phyloP scores from a whole-genome alignment of 768 basidiomycete species.

The Agaricus subrufescens region DNA sequence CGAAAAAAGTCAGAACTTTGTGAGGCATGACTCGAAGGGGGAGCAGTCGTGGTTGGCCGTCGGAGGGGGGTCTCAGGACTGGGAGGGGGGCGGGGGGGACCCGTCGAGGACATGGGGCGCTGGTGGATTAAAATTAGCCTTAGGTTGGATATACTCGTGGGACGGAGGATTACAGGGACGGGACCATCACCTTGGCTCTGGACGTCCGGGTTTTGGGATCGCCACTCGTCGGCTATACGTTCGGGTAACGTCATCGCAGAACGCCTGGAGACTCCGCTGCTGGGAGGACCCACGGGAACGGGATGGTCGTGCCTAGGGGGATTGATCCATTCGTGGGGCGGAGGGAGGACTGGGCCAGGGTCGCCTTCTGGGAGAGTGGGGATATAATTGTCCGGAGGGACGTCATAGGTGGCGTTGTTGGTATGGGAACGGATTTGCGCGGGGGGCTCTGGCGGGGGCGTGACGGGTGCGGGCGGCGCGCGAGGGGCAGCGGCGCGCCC shows the following conservation, averaged over 20 bases:
- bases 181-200: constrained; percentile 9
- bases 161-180: background rate
- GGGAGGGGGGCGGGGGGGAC: background rate
- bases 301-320: background rate
- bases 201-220: constrained; percentile 22
- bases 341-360: constrained; percentile 39
- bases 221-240: constrained; percentile 28
- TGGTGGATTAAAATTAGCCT: background rate
- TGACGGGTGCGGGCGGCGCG: background rate
- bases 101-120: constrained; percentile 7
- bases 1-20: background rate
- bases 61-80: background rate
- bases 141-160: background rate
- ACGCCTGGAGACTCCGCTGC: too few relatives aligned
- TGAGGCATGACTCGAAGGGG: constrained; percentile 6
- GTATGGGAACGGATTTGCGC: constrained; percentile 8
- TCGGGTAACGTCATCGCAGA: constrained; percentile 17
- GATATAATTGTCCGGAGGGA: constrained; percentile 48
- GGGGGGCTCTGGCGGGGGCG: background rate
- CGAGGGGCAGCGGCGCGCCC: too few relatives aligned
- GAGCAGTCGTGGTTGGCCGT: constrained; percentile 2
- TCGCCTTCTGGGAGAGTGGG: constrained; percentile 33
- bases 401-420: constrained; percentile 17
- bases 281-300: background rate
- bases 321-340: constrained; percentile 41